Evolutionary conservation across 148 eudicot species (phyloP).

Genomic region (Camellia granthamiana): DNA sequence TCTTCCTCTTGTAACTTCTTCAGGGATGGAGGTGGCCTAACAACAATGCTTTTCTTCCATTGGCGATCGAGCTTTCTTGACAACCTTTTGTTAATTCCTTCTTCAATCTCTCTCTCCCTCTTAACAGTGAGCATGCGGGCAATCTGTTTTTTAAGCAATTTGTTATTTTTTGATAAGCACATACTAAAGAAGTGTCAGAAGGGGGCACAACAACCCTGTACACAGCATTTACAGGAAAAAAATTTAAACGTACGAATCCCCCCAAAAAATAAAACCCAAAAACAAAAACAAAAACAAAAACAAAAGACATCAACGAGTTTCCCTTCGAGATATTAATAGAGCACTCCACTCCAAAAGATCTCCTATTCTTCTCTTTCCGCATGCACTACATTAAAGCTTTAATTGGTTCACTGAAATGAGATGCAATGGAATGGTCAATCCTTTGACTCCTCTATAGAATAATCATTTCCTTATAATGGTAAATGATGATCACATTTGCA

Average conservation of each 20-base stretch:
- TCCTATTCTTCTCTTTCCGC: too few relatives aligned
- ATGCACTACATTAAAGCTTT: too few relatives aligned
- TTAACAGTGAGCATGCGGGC: constrained; percentile 87
- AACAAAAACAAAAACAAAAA: background rate
- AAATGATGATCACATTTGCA: too few relatives aligned
- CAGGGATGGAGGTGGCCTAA: constrained; percentile 79
- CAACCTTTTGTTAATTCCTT: constrained; percentile 76
- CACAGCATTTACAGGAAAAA: background rate
- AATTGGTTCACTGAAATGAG: too few relatives aligned
- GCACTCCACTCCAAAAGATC: too few relatives aligned
- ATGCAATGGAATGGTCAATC: background rate
- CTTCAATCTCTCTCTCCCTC: constrained; percentile 85
- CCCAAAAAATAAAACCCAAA: background rate
- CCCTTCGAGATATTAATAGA: too few relatives aligned
- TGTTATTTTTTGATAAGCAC: background rate
- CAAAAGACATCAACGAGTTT: too few relatives aligned
- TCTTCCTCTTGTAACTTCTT: constrained; percentile 67
- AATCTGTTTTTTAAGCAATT: constrained; percentile 35
- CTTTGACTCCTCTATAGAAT: too few relatives aligned
- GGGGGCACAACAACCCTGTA: background rate
- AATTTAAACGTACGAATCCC: background rate
- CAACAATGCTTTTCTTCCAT: constrained; percentile 82
- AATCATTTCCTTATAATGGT: too few relatives aligned
- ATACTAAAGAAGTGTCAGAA: background rate
- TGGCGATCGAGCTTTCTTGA: constrained; percentile 82